Percentiles rank a stretch among this genome's conserved stretches.
Conservation (phyloP, 176 grass and related monocot species). For the Oropetium thomaeum region DNA sequence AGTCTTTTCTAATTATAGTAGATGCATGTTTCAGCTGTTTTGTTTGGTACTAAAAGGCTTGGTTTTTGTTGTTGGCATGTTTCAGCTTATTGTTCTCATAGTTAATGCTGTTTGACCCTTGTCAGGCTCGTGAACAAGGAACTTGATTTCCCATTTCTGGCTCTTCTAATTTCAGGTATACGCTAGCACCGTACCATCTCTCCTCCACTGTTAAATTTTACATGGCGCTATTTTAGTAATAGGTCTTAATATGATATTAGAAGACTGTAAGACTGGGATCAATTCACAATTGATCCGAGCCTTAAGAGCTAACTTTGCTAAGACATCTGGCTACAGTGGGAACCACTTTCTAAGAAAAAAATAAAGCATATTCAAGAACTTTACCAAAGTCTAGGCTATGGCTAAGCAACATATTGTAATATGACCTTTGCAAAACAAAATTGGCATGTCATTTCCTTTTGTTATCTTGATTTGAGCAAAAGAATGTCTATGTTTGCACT, state of each 20-base stretch:
- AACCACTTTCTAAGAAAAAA: background rate
- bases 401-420: background rate
- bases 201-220: background rate
- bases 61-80: too few species aligned
- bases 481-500: background rate
- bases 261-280: background rate
- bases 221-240: background rate
- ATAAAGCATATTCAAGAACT: background rate
- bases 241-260: background rate
- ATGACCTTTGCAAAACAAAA: background rate
- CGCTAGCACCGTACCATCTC: slow-evolving; percentile 15
- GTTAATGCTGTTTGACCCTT: slow-evolving; percentile 37
- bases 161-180: slow-evolving; percentile 98
- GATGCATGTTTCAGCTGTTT: background rate
- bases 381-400: background rate
- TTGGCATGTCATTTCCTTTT: background rate
- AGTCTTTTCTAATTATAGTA: slow-evolving; percentile 11
- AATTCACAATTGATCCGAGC: background rate
- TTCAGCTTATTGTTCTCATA: slow-evolving; percentile 11
- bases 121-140: slow-evolving; percentile 71
- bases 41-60: too few species aligned
- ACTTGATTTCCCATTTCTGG: slow-evolving; percentile 85
- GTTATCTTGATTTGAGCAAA: background rate
- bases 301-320: background rate
- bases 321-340: background rate